phyloP scores from a whole-genome alignment of 225 moss, liverwort and hornwort species.

The Takakia lepidozioides region DNA sequence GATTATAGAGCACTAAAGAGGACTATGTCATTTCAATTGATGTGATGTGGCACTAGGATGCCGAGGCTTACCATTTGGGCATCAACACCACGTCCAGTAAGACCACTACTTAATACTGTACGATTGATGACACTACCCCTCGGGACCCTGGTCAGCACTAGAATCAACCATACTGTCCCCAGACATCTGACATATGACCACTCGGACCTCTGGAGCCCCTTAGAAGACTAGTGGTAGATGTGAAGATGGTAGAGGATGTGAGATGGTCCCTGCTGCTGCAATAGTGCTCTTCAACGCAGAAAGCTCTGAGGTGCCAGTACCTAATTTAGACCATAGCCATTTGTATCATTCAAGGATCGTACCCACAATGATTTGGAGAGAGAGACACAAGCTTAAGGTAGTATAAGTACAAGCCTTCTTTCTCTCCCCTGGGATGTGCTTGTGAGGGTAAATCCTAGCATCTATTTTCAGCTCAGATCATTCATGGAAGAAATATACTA shows the following conservation, averaged over 20 bases:
- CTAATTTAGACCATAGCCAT: slow-evolving; percentile 15
- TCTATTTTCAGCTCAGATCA: too few relatives aligned
- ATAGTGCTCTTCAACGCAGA: slow-evolving; percentile 56
- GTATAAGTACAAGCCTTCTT: background rate
- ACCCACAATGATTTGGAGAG: background rate
- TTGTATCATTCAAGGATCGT: background rate
- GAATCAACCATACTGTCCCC: slow-evolving; percentile 22
- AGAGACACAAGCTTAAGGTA: too few relatives aligned
- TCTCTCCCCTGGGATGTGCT: background rate
- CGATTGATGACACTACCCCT: slow-evolving; percentile 13
- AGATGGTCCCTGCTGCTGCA: slow-evolving; percentile 75
- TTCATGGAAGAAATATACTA: too few relatives aligned
- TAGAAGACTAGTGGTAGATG: slow-evolving; percentile 60
- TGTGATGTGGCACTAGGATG: too few relatives aligned
- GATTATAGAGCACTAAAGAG: too few relatives aligned
- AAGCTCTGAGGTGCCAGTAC: slow-evolving; percentile 86
- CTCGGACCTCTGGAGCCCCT: slow-evolving; percentile 45
- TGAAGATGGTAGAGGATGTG: slow-evolving; percentile 71
- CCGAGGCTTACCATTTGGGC: too few relatives aligned
- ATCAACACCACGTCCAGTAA: too few relatives aligned
- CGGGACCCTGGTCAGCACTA: slow-evolving; percentile 17
- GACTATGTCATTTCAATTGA: too few relatives aligned
- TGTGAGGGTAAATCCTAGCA: too few relatives aligned
- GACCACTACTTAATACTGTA: too few relatives aligned
- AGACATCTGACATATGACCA: slow-evolving; percentile 24